Conservation (phyloP, 768 basidiomycete genomes). For the Psilocybe sp. region DNA sequence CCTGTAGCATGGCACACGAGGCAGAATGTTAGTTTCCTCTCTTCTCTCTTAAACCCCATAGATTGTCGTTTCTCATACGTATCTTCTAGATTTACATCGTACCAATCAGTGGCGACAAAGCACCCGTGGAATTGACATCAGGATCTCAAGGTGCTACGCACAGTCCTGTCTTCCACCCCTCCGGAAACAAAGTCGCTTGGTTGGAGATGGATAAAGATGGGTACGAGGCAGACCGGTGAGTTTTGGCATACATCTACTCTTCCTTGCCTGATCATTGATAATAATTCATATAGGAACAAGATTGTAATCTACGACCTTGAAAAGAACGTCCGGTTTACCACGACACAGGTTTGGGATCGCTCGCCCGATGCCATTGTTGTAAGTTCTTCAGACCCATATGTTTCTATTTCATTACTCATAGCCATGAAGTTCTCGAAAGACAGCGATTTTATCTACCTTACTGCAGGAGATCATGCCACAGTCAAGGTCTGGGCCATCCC, state of each 20-base stretch:
- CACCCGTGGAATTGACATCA: slow-evolving; percentile 71
- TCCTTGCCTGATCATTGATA: not conserved
- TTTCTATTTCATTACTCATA: not conserved
- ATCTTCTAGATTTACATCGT: slow-evolving; percentile 64
- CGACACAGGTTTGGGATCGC: slow-evolving; percentile 86
- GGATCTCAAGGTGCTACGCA: slow-evolving; percentile 83
- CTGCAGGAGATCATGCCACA: slow-evolving; percentile 76
- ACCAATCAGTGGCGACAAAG: slow-evolving; percentile 44
- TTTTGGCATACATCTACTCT: not conserved
- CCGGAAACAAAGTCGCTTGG: slow-evolving; percentile 81
- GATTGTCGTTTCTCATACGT: not conserved
- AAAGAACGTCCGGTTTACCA: slow-evolving; percentile 62
- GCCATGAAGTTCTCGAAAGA: slow-evolving; percentile 67
- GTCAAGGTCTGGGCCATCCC: slow-evolving; percentile 72
- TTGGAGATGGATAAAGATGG: slow-evolving; percentile 85
- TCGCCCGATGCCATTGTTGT: slow-evolving; percentile 64
- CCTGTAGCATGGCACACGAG: slow-evolving; percentile 85
- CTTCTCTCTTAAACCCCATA: not conserved
- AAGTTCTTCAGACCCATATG: slow-evolving; percentile 20
- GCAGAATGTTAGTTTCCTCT: slow-evolving; percentile 56
- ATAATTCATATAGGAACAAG: slow-evolving; percentile 54
- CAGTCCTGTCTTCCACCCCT: slow-evolving; percentile 63
- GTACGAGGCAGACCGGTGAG: slow-evolving; percentile 80
- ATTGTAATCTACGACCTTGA: slow-evolving; percentile 77
- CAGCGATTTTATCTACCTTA: slow-evolving; percentile 65